Conservation (phyloP, 2,329 filamentous ascomycete species). For the Erysiphe neolycopersici region DNA sequence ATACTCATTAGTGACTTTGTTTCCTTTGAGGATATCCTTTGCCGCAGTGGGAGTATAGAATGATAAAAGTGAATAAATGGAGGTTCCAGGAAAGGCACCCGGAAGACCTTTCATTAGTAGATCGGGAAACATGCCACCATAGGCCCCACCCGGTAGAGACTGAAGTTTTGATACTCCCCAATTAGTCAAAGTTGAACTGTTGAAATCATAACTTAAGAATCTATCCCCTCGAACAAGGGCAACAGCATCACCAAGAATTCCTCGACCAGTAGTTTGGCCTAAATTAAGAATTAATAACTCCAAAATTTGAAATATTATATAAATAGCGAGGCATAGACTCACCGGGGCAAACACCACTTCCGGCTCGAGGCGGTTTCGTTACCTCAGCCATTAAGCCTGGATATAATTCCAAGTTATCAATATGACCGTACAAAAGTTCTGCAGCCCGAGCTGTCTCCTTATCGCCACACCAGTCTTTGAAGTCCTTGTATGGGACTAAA, state of each 20-base stretch:
- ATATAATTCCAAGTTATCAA: conserved; percentile 28
- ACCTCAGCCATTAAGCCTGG: conserved; percentile 29
- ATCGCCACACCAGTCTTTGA: conserved; percentile 25
- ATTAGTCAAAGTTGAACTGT: conserved; percentile 20
- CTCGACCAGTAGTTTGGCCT: conserved; percentile 18
- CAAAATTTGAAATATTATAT: background rate
- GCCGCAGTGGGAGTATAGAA: conserved; percentile 24
- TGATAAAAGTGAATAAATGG: conserved; percentile 20
- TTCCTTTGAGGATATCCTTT: conserved; percentile 20
- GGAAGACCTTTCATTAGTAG: conserved; percentile 21
- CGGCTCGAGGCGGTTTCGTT: conserved; percentile 24
- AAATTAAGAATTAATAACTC: background rate
- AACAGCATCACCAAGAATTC: conserved; percentile 22
- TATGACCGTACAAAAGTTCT: conserved; percentile 21
- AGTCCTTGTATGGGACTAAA: conserved; percentile 21
- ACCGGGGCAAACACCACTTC: conserved; percentile 19
- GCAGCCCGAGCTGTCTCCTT: conserved; percentile 19
- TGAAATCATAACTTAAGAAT: conserved; percentile 21
- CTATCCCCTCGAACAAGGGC: conserved; percentile 20
- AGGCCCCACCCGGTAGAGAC: conserved; percentile 15
- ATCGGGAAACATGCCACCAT: conserved; percentile 20
- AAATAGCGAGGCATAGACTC: background rate
- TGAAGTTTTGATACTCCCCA: conserved; percentile 22
- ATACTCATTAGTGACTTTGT: conserved; percentile 20
- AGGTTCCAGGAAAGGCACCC: conserved; percentile 21